phyloP scores from a whole-genome alignment of 2,329 filamentous ascomycete species.

The Exophiala bonariae region DNA sequence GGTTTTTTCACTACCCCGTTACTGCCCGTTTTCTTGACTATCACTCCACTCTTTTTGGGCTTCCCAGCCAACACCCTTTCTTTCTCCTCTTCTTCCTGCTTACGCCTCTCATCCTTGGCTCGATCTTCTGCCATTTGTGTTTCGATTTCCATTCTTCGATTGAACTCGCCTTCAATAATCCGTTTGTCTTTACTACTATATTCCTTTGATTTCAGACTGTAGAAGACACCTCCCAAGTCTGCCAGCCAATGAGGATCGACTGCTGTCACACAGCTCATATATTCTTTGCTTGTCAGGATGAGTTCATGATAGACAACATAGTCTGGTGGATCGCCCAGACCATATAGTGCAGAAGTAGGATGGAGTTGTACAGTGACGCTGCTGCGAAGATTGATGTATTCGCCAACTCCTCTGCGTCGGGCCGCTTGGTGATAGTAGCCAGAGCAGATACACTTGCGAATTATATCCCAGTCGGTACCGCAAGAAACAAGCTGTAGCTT shows the following conservation, averaged over 20 bases:
- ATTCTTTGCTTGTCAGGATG: constrained; percentile 89
- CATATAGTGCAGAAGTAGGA: constrained; percentile 89
- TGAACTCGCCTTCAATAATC: constrained; percentile 88
- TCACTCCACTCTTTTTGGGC: constrained; percentile 16
- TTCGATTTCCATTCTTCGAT: constrained; percentile 89
- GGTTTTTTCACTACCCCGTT: constrained; percentile 31
- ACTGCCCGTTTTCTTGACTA: constrained; percentile 29
- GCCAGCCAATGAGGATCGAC: constrained; percentile 98
- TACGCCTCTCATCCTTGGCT: constrained; percentile 69
- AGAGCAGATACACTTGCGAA: constrained; percentile 93
- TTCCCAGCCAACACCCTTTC: constrained; percentile 29
- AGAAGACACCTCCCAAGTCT: constrained; percentile 94
- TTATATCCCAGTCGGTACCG: constrained; percentile 94
- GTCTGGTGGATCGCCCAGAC: constrained; percentile 88
- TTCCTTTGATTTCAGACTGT: constrained; percentile 95
- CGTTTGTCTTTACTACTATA: constrained; percentile 85
- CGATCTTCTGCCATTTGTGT: constrained; percentile 88
- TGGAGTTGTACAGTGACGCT: constrained; percentile 93
- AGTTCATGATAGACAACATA: constrained; percentile 98
- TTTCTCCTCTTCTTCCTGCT: constrained; percentile 40
- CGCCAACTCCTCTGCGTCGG: constrained; percentile 91
- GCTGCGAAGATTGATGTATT: constrained; percentile 95
- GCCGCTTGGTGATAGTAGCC: constrained; percentile 98
- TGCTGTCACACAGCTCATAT: constrained; percentile 94
- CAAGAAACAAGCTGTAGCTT: constrained; percentile 86